A percentile compares a stretch with the other conserved stretches of the same genome.
phyloP scores from a whole-genome alignment of 1,284 basidiomycete genomes.

The Xerocomus amazonicus region DNA sequence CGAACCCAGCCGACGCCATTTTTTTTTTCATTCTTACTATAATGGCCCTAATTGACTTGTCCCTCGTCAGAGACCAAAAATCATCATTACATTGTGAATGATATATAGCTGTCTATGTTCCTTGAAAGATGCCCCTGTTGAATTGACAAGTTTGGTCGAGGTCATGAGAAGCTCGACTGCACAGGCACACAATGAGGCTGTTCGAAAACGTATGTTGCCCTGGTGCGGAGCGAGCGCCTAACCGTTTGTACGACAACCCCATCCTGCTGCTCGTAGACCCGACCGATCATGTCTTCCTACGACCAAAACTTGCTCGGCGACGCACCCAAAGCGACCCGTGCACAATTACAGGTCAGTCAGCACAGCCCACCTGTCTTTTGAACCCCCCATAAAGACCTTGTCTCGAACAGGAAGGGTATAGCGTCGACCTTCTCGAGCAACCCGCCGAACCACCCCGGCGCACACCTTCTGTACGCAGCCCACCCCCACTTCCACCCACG shows the following conservation, averaged over 20 bases:
- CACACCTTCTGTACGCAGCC: conserved; percentile 15
- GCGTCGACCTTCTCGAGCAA: conserved; percentile 43
- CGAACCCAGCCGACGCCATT: neutral
- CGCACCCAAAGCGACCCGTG: conserved; percentile 43
- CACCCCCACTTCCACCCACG: conserved; percentile 5
- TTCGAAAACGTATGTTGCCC: neutral
- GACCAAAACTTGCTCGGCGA: conserved; percentile 43
- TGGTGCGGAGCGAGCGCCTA: conserved; percentile 16
- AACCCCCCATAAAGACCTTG: neutral
- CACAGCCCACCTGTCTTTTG: conserved; percentile 4
- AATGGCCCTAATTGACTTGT: too few species aligned
- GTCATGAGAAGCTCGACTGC: neutral
- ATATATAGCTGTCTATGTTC: too few species aligned
- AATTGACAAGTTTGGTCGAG: too few species aligned
- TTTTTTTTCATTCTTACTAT: neutral
- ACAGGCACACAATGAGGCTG: neutral
- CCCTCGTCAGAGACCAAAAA: too few species aligned
- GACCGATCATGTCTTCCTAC: conserved; percentile 36
- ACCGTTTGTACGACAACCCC: conserved; percentile 4
- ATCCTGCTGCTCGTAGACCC: neutral
- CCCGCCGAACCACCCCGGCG: conserved; percentile 13
- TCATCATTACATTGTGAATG: too few species aligned
- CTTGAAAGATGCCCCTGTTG: too few species aligned
- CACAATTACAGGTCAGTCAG: conserved; percentile 42
- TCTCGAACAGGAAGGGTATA: conserved; percentile 47